A percentile compares a stretch with the other conserved stretches of the same genome.
These are phyloP conservation scores for Leucaena leucocephala DNA, from an alignment of 306 rosid genomes.

Conservation along the genomic window DNA sequence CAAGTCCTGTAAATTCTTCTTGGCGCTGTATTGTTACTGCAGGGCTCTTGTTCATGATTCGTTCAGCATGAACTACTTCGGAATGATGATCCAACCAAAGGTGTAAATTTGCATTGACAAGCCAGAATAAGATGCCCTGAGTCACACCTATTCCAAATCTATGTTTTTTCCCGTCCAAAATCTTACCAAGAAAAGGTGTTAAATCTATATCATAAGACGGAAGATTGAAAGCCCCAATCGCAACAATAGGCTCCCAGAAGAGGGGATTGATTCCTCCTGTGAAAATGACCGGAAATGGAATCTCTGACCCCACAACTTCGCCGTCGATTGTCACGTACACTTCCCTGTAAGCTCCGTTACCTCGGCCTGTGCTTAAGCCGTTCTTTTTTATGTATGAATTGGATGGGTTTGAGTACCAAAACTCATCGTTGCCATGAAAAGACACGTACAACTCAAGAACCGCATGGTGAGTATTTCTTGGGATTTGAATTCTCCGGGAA, in stretches of 20 bases:
- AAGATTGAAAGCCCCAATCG: slow-evolving; percentile 76
- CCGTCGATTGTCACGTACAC: slow-evolving; percentile 68
- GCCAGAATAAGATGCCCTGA: slow-evolving; percentile 74
- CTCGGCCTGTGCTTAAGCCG: slow-evolving; percentile 59
- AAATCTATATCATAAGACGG: slow-evolving; percentile 72
- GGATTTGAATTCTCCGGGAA: slow-evolving; percentile 50
- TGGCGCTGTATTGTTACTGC: slow-evolving; percentile 40
- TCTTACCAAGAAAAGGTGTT: slow-evolving; percentile 71
- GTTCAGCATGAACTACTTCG: slow-evolving; percentile 39
- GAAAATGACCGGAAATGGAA: slow-evolving; percentile 83
- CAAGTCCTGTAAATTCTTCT: slow-evolving; percentile 54
- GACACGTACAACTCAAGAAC: slow-evolving; percentile 72
- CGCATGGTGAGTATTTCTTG: slow-evolving; percentile 56
- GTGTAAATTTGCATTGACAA: slow-evolving; percentile 79
- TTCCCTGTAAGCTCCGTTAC: slow-evolving; percentile 78
- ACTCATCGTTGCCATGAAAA: slow-evolving; percentile 85
- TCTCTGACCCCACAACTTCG: slow-evolving; percentile 59
- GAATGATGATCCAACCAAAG: slow-evolving; percentile 71
- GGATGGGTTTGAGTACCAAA: slow-evolving; percentile 88
- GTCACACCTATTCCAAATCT: slow-evolving; percentile 66
- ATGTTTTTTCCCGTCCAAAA: slow-evolving; percentile 61
- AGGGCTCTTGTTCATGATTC: slow-evolving; percentile 32
- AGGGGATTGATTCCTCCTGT: slow-evolving; percentile 82
- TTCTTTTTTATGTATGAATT: slow-evolving; percentile 58
- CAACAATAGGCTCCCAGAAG: slow-evolving; percentile 81